Conservation (phyloP, 129 eudicot species). For the Ambrosia artemisiifolia region DNA sequence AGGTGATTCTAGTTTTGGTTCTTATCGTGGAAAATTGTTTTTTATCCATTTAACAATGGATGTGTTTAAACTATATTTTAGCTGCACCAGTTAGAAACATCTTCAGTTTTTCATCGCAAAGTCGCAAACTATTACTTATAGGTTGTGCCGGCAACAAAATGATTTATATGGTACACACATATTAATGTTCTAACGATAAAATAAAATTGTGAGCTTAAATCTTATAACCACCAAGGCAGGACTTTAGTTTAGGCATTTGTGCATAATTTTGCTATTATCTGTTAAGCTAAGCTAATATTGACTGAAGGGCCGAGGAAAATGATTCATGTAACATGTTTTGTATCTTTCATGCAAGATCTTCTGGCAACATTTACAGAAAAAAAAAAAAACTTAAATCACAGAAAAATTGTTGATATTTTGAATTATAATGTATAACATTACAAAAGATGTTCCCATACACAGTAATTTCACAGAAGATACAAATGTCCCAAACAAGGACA, state of each 20-base stretch:
- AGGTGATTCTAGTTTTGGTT: constrained; percentile 49
- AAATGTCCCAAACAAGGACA: neutral
- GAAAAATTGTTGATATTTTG: neutral
- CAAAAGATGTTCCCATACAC: neutral
- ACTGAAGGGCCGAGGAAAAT: neutral
- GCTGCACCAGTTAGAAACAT: constrained; percentile 5
- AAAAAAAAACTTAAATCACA: neutral
- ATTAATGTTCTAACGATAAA: neutral
- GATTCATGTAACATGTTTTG: neutral
- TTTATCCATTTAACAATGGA: neutral
- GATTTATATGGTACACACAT: neutral
- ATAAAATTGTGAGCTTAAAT: neutral
- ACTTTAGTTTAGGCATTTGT: neutral
- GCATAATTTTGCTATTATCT: constrained; percentile 1
- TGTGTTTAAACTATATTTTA: constrained; percentile 5
- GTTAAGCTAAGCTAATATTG: neutral
- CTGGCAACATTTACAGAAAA: neutral
- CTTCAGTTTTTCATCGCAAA: constrained; percentile 1
- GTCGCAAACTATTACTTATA: neutral
- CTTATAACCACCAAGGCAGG: constrained; percentile 7
- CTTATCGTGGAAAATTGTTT: constrained; percentile 5
- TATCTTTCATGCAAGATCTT: neutral
- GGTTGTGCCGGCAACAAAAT: constrained; percentile 1
- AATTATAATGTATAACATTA: constrained; percentile 13
- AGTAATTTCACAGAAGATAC: neutral